phyloP scores from a whole-genome alignment of 495 filamentous ascomycete genomes.

The Cercophora scortea region DNA sequence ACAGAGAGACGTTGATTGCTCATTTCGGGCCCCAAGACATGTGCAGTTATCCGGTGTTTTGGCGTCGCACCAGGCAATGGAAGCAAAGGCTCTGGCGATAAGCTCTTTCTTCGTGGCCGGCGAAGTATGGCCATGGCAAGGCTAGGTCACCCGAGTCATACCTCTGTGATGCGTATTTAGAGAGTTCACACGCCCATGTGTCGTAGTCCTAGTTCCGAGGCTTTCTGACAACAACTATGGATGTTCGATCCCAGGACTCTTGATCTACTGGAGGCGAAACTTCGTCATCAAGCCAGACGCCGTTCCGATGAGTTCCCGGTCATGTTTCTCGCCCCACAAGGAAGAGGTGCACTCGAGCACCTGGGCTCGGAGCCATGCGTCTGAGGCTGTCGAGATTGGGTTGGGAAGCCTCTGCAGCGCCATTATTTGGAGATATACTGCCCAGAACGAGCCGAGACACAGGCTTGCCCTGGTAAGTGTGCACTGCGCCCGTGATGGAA shows the following conservation, averaged over 20 bases:
- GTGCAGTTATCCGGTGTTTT: slow-evolving; percentile 2
- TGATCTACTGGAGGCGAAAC: not conserved
- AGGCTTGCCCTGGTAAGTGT: slow-evolving; percentile 7
- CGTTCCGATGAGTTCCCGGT: slow-evolving; percentile 3
- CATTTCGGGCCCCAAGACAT: not conserved
- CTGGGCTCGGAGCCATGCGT: not conserved
- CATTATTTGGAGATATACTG: slow-evolving; percentile 18
- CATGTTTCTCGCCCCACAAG: slow-evolving; percentile 8
- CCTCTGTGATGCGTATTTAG: not conserved
- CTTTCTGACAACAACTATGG: not conserved
- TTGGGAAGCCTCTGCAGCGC: slow-evolving; percentile 13
- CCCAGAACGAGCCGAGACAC: slow-evolving; percentile 7
- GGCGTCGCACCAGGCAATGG: slow-evolving; percentile 1
- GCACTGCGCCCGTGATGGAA: not conserved
- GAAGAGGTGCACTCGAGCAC: not conserved
- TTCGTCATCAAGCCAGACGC: not conserved
- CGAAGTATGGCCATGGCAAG: not conserved
- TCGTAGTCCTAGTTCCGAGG: not conserved
- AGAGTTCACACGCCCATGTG: not conserved
- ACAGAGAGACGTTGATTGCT: not conserved
- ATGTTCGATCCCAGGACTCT: not conserved
- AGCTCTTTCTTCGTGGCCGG: not conserved
- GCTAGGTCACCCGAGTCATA: not conserved
- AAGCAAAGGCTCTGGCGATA: not conserved
- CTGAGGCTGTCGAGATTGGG: slow-evolving; percentile 14